Conservation (phyloP, 2,329 filamentous ascomycete species). For the Fusarium anthophilum region DNA sequence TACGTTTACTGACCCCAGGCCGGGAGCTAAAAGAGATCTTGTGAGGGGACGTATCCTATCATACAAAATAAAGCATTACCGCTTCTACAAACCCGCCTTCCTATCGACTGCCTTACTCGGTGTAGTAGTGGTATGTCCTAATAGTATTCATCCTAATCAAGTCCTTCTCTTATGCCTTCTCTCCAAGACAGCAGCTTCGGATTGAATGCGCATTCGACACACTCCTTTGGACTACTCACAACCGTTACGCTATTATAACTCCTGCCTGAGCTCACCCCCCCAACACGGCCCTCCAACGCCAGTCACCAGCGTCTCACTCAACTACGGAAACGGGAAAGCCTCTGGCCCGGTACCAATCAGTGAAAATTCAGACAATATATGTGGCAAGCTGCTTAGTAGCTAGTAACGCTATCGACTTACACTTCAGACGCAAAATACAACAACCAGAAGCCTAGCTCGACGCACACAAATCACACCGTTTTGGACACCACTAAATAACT, state of each 20-base stretch:
- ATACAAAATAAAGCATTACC: conserved; percentile 41
- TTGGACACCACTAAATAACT: conserved; percentile 35
- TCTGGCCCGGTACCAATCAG: conserved; percentile 40
- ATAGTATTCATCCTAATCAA: conserved; percentile 25
- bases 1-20: conserved; percentile 43
- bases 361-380: conserved; percentile 35
- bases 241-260: conserved; percentile 36
- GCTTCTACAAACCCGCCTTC: conserved; percentile 36
- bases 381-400: conserved; percentile 39
- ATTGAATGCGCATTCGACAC: conserved; percentile 33
- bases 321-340: conserved; percentile 44
- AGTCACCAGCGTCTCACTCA: conserved; percentile 38
- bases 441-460: conserved; percentile 32
- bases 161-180: conserved; percentile 32
- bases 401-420: conserved; percentile 41
- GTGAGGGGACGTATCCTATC: conserved; percentile 38
- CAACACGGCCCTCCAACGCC: conserved; percentile 37
- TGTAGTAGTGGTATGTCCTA: conserved; percentile 21
- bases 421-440: conserved; percentile 36
- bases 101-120: conserved; percentile 10
- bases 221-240: conserved; percentile 38
- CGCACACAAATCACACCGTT: conserved; percentile 42
- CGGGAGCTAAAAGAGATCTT: conserved; percentile 42
- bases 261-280: conserved; percentile 33
- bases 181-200: conserved; percentile 23